These are phyloP conservation scores for Orobanche coerulescens DNA, from an alignment of 257 asterid species.

Conservation along the genomic window DNA sequence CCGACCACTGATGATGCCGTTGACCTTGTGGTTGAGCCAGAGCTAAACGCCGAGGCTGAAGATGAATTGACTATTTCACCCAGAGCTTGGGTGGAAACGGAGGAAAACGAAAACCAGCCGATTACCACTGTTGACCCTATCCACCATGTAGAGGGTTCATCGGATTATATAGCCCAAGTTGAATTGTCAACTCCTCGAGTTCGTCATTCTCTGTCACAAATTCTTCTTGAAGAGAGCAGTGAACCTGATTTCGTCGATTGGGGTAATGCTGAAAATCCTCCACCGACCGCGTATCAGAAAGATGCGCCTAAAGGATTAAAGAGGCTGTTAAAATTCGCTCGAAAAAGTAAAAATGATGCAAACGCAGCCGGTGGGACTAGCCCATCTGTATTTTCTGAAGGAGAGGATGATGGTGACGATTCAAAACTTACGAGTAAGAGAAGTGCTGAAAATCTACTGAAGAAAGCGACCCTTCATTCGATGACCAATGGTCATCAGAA, in stretches of 20 bases:
- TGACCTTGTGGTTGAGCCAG: slow-evolving; percentile 29
- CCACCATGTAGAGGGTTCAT: slow-evolving; percentile 38
- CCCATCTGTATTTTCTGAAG: slow-evolving; percentile 81
- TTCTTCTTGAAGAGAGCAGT: slow-evolving; percentile 90
- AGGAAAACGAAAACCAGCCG: slow-evolving; percentile 59
- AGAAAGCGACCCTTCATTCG: slow-evolving; percentile 70
- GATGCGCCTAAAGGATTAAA: slow-evolving; percentile 93
- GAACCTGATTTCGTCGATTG: slow-evolving; percentile 77
- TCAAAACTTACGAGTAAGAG: slow-evolving; percentile 44
- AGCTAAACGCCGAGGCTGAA: slow-evolving; percentile 36
- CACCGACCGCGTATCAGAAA: slow-evolving; percentile 57
- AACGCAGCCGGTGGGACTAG: slow-evolving; percentile 72
- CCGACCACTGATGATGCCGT: slow-evolving; percentile 14
- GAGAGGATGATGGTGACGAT: slow-evolving; percentile 86
- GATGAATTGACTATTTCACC: slow-evolving; percentile 80
- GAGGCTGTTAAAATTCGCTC: slow-evolving; percentile 90
- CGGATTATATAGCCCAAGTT: slow-evolving; percentile 35
- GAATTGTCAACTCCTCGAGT: slow-evolving; percentile 69
- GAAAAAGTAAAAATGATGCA: slow-evolving; percentile 75
- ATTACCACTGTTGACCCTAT: slow-evolving; percentile 26
- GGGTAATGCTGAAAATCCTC: slow-evolving; percentile 97
- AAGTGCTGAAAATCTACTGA: slow-evolving; percentile 60
- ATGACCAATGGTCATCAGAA: slow-evolving; percentile 45
- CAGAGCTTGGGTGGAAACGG: slow-evolving; percentile 86
- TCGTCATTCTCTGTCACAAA: slow-evolving; percentile 94